Conservation (phyloP, 306 rosid species). For the Oemleria cerasiformis region DNA sequence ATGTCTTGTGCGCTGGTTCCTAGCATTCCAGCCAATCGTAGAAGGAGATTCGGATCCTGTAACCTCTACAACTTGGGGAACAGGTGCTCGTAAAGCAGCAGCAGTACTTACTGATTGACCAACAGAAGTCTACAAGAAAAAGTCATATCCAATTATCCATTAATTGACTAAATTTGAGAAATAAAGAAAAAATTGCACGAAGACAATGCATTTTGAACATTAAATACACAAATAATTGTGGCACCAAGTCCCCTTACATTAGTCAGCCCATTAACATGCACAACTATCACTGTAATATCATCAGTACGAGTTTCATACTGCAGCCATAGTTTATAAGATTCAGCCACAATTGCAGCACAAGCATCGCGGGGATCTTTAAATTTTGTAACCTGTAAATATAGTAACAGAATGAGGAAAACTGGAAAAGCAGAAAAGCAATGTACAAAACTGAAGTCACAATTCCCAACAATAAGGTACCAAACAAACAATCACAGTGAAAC, state of each 20-base stretch:
- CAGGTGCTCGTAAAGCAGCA: slow-evolving; percentile 38
- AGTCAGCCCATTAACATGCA: slow-evolving; percentile 81
- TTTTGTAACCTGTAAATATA: slow-evolving; percentile 67
- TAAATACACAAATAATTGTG: slow-evolving; percentile 6
- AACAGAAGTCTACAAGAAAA: slow-evolving; percentile 43
- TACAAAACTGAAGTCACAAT: not conserved
- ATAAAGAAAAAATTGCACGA: slow-evolving; percentile 5
- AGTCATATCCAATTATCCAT: not conserved
- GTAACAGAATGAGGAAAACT: slow-evolving; percentile 19
- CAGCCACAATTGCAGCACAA: slow-evolving; percentile 98
- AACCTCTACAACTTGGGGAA: slow-evolving; percentile 83
- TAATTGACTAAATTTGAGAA: slow-evolving; percentile 18
- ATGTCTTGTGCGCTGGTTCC: slow-evolving; percentile 71
- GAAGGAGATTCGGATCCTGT: slow-evolving; percentile 97
- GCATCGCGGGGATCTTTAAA: slow-evolving; percentile 97
- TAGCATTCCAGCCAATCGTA: slow-evolving; percentile 63
- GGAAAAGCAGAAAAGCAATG: not conserved
- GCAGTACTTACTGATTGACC: slow-evolving; percentile 53
- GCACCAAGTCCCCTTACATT: slow-evolving; percentile 48
- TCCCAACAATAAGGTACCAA: not conserved
- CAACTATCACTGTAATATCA: slow-evolving; percentile 92
- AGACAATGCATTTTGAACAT: not conserved
- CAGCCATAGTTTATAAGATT: slow-evolving; percentile 95
- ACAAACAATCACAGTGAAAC: not conserved
- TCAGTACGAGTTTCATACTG: slow-evolving; percentile 99